These are phyloP conservation scores for Verticillium zaregamsianum DNA, from an alignment of 2,329 filamentous ascomycete genomes.

Conservation along the genomic window DNA sequence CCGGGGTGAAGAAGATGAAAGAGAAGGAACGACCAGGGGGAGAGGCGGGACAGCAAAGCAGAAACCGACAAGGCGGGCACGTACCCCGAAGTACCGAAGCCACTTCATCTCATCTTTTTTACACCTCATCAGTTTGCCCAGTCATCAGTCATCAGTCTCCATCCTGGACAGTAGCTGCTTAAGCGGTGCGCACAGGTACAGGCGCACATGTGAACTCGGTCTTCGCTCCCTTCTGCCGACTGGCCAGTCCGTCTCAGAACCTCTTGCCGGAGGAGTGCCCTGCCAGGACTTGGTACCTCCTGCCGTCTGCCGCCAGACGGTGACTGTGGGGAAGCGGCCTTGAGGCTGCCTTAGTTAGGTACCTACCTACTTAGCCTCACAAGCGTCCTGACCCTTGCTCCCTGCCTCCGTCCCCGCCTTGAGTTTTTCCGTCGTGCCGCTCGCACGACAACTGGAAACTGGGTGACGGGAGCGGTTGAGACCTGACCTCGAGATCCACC, in stretches of 20 bases:
- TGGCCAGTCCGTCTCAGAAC: not conserved
- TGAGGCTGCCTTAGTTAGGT: too few species aligned
- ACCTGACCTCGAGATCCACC: not conserved
- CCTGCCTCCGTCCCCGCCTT: not conserved
- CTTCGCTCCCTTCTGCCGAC: not conserved
- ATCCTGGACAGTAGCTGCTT: not conserved
- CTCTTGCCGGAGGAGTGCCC: not conserved
- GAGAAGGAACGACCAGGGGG: not conserved
- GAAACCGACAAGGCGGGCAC: not conserved
- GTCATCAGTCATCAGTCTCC: not conserved
- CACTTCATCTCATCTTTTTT: not conserved
- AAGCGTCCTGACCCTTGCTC: not conserved
- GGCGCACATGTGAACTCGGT: not conserved
- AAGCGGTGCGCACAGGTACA: not conserved
- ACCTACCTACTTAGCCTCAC: not conserved
- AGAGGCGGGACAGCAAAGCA: not conserved
- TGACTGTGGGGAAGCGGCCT: not conserved
- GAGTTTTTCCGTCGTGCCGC: not conserved
- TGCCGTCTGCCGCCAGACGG: not conserved
- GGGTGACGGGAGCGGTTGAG: not conserved
- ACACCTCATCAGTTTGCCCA: not conserved
- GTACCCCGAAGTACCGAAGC: slow-evolving; percentile 2
- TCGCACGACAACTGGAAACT: not conserved
- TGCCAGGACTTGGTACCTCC: not conserved
- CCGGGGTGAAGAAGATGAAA: not conserved